These are phyloP conservation scores for Apiospora aurea DNA, from an alignment of 2,329 filamentous ascomycete genomes.

Conservation along the genomic window DNA sequence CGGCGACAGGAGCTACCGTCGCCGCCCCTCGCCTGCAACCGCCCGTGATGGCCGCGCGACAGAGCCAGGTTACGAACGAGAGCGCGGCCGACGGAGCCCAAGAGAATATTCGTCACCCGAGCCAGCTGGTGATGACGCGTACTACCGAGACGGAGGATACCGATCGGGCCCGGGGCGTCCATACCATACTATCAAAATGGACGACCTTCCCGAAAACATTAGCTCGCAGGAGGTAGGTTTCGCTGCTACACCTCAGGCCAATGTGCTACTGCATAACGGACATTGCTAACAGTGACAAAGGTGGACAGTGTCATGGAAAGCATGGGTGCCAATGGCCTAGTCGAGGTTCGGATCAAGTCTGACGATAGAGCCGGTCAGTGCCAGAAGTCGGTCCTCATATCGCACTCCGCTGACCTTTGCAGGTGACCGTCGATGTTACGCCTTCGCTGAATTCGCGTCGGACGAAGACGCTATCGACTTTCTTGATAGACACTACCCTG, in stretches of 20 bases:
- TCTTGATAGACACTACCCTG: slow-evolving; percentile 46
- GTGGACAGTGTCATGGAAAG: slow-evolving; percentile 41
- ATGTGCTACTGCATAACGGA: background rate
- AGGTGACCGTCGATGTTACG: slow-evolving; percentile 43
- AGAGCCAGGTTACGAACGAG: slow-evolving; percentile 30
- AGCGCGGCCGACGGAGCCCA: slow-evolving; percentile 35
- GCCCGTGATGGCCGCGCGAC: slow-evolving; percentile 10
- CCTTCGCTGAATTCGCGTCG: slow-evolving; percentile 50
- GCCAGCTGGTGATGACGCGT: slow-evolving; percentile 37
- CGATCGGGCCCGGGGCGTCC: slow-evolving; percentile 41
- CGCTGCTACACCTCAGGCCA: background rate
- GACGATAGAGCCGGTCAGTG: slow-evolving; percentile 40
- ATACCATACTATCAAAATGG: slow-evolving; percentile 43
- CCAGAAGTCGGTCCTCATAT: background rate
- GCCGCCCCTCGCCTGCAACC: slow-evolving; percentile 31
- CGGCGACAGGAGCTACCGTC: slow-evolving; percentile 32
- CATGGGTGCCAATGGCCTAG: slow-evolving; percentile 39
- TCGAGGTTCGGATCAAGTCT: slow-evolving; percentile 43
- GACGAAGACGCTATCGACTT: slow-evolving; percentile 49
- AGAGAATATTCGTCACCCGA: slow-evolving; percentile 37
- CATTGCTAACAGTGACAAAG: slow-evolving; percentile 29
- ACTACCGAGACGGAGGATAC: slow-evolving; percentile 34
- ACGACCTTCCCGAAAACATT: slow-evolving; percentile 42
- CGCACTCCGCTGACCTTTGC: slow-evolving; percentile 21
- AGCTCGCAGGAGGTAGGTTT: slow-evolving; percentile 37